These are phyloP conservation scores for Thermomucor indicae-seudaticae DNA, from an alignment of 371 early-diverging fungal genomes.

Conservation along the genomic window DNA sequence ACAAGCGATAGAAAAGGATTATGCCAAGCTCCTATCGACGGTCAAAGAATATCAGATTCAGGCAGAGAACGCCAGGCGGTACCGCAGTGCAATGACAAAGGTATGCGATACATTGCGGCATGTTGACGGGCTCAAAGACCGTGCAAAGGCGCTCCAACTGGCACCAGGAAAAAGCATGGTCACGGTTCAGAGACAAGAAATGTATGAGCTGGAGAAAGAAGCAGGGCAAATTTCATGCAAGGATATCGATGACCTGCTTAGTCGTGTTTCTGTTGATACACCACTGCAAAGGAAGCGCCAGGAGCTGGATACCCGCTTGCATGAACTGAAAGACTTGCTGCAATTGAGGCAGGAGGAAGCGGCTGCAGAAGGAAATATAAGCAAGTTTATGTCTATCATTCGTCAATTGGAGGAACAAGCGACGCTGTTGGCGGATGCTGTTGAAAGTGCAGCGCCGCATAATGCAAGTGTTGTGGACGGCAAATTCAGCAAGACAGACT, in stretches of 20 bases:
- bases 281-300: slow-evolving; percentile 15
- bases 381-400: slow-evolving; percentile 25
- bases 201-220: slow-evolving; percentile 27
- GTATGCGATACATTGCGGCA: slow-evolving; percentile 24
- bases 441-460: slow-evolving; percentile 39
- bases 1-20: too few species aligned
- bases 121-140: slow-evolving; percentile 34
- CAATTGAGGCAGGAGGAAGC: slow-evolving; percentile 23
- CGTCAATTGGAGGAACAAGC: slow-evolving; percentile 34
- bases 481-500: slow-evolving; percentile 39
- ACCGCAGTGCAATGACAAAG: slow-evolving; percentile 23
- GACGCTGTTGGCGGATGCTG: slow-evolving; percentile 19
- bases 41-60: too few species aligned
- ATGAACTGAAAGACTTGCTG: slow-evolving; percentile 19
- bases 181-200: slow-evolving; percentile 16
- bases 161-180: slow-evolving; percentile 27
- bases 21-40: too few species aligned
- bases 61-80: background rate
- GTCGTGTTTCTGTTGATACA: slow-evolving; percentile 7
- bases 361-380: slow-evolving; percentile 22
- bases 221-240: slow-evolving; percentile 6
- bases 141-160: slow-evolving; percentile 34
- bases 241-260: slow-evolving; percentile 20
- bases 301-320: slow-evolving; percentile 8
- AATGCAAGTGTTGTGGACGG: slow-evolving; percentile 30